These are phyloP conservation scores for Vaccinium vitisidaea DNA, from an alignment of 148 eudicot genomes.

Conservation along the genomic window DNA sequence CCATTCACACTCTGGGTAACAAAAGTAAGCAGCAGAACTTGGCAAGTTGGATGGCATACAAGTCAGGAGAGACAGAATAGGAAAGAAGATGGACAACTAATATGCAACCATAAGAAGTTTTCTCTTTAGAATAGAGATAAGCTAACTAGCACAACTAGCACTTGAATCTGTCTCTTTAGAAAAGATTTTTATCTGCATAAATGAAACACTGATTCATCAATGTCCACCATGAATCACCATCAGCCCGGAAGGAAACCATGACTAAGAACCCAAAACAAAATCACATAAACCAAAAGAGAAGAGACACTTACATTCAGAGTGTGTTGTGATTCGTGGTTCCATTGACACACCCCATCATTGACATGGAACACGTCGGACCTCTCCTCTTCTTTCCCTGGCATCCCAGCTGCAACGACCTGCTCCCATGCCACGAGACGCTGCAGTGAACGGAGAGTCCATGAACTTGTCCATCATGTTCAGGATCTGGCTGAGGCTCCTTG, in stretches of 20 bases:
- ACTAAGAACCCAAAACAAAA: too few species aligned
- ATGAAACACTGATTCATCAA: too few species aligned
- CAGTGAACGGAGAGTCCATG: slow-evolving; percentile 24
- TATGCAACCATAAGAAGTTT: background rate
- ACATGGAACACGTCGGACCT: slow-evolving; percentile 49
- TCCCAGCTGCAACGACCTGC: slow-evolving; percentile 40
- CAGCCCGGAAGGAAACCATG: too few species aligned
- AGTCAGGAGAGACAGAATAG: background rate
- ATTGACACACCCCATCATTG: slow-evolving; percentile 26
- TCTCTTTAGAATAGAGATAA: background rate
- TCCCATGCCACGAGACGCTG: slow-evolving; percentile 24
- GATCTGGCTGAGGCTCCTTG: slow-evolving; percentile 35
- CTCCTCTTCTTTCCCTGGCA: slow-evolving; percentile 48
- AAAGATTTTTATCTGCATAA: too few species aligned
- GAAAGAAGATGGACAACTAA: background rate
- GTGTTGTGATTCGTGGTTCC: too few species aligned
- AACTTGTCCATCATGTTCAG: slow-evolving; percentile 27
- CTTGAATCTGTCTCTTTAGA: too few species aligned
- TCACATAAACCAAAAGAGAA: too few species aligned
- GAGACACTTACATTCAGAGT: too few species aligned
- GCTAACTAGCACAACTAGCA: too few species aligned
- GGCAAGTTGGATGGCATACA: background rate
- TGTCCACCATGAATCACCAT: too few species aligned
- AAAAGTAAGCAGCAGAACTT: background rate
- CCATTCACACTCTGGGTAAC: background rate